Evolutionary conservation across 2,329 filamentous ascomycete genomes (phyloP), one percentile per base, ranked within the genome.

Genomic region (Fusarium decemcellulare): DNA sequence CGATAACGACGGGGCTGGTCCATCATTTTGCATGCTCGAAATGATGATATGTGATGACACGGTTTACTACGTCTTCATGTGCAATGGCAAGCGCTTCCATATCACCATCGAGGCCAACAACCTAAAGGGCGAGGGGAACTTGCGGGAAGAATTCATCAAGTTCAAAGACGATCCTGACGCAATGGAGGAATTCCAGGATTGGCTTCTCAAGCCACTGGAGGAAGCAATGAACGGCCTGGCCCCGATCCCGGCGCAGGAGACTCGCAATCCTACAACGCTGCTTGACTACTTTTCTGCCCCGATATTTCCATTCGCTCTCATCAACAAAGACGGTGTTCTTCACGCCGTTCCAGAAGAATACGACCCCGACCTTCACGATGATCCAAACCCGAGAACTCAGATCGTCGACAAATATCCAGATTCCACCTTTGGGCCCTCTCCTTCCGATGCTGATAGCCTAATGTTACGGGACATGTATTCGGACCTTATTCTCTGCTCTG

Each of bases 111-210:
- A n/a, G 11, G 42, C 48, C n/a, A 8, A 63, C n/a, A 39, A 67
- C 10, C 48, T 63, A 27, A n/a, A 46, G 43, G 61, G 67, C n/a
- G 23, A 58, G 34, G 67, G 64, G 6, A 32, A 43, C 3, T 29
- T 61, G n/a, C 5, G 63, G 6, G 37, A 67, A 7, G 44, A 48
- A 14, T 57, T 67, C 23, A 46, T 52, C 30, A 59, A 46, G 15
- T 61, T 70, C 48, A 43, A 23, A 8, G 43, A 48, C 15, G 40
- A 67, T 14, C 40, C 40, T 1, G 52, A 63, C 6, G 51, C 34
- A 6, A 36, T 59, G 34, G 62, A 60, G 39, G 53, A 61, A 30
- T 66, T 61, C 40, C 59, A 68, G 46, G 65, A 68, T 8, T 68
- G 62, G 65, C 32, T 63, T 29, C 59, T 65, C 1, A 32, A 18